Evolutionary conservation across 352 stramenopile species (phyloP), one percentile per base, ranked within the genome.

Genomic region (Globisporangium paroecandrum): DNA sequence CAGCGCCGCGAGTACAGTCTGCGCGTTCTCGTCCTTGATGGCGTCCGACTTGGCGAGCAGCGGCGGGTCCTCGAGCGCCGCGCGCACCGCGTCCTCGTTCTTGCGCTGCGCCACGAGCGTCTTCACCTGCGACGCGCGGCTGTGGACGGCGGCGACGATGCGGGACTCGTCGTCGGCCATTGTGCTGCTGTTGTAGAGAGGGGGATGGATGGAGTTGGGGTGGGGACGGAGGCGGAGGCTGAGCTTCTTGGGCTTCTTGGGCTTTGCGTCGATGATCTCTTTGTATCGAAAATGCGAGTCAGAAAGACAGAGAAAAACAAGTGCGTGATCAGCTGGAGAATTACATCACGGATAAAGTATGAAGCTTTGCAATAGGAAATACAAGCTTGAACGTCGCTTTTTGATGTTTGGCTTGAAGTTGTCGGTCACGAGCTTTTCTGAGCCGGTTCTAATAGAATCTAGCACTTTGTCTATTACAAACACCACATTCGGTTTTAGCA

Each of bases 41-140:
- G 74, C 66, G 47, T 90, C 80, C n/a, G 72, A 77, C 61, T 89
- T 90, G 38, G 84, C 77, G 24, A 82, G 77, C 46, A 91, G 58
- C 1, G 87, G 87, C 59, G 87, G 84, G 62, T 95, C 85, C 49
- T 89, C 83, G 7, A 95, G 77, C 32, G 87, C 79, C n/a, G 64
- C 78, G 12, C 75, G 75, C 64, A 95, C 88, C 15, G 88, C 88
- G 60, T 94, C 88, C 65, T 94, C 88, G 63, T 91, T 91, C 69
- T 89, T 88, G 57, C 86, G 85, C 70, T 93, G 80, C 53, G 84
- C 81, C 41, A 93, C 74, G 53, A 95, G 82, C 18, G 70, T 75
- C 68, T 90, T 84, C 62, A 93, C 85, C 57, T 89, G 76, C n/a
- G 78, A 73, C 0, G 72, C 80, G 64, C 87, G 87, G 10, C 81